Evolutionary conservation across 441 rosid genomes (phyloP).

Genomic region (Lepidium campestre): DNA sequence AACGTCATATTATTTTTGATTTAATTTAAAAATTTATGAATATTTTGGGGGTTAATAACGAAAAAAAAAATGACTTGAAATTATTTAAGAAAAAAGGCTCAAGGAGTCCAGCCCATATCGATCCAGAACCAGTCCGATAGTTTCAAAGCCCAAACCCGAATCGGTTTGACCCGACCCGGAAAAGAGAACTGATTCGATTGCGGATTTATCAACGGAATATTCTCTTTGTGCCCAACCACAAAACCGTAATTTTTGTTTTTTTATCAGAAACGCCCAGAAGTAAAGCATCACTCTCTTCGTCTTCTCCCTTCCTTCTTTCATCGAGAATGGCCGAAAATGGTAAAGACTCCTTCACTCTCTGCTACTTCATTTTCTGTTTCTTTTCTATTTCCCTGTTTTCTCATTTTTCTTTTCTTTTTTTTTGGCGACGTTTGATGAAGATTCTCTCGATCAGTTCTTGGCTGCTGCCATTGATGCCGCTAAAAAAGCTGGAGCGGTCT

Average conservation of each 20-base stretch:
- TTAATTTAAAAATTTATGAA: too few relatives aligned
- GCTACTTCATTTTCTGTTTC: neutral
- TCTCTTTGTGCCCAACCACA: neutral
- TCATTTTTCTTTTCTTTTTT: neutral
- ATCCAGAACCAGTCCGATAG: neutral
- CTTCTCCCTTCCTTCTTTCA: neutral
- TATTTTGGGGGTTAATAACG: too few relatives aligned
- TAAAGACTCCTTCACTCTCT: constrained; percentile 21
- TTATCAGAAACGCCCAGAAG: constrained; percentile 2
- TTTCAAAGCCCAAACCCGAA: neutral
- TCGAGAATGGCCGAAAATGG: constrained; percentile 55
- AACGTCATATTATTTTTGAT: too few relatives aligned
- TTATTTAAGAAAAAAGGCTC: neutral
- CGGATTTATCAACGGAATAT: neutral
- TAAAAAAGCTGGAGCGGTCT: constrained; percentile 78
- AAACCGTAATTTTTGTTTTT: neutral
- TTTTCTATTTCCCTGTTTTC: neutral
- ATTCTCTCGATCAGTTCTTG: constrained; percentile 49
- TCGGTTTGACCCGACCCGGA: neutral
- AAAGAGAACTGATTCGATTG: neutral
- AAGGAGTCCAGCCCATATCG: neutral
- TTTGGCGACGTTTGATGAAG: constrained; percentile 31
- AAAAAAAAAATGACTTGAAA: too few relatives aligned
- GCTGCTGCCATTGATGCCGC: constrained; percentile 81
- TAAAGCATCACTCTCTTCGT: constrained; percentile 11